Conservation (phyloP, 306 rosid species). For the Corylus americana region DNA sequence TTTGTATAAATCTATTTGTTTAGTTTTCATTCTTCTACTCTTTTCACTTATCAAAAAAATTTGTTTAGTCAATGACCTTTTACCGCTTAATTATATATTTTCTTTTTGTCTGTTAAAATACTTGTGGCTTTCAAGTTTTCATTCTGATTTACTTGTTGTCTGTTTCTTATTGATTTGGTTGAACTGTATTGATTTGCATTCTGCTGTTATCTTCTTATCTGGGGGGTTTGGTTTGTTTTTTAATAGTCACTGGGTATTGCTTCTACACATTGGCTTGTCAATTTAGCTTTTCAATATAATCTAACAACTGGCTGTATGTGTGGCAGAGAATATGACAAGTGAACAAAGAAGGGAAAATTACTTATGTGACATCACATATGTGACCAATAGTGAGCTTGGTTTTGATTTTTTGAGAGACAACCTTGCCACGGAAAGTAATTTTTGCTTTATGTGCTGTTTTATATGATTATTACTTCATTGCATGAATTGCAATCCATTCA, state of each 20-base stretch:
- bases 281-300: conserved; percentile 16
- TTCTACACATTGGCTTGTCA: conserved; percentile 2
- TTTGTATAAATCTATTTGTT: not conserved
- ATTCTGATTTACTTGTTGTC: not conserved
- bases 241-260: conserved; percentile 13
- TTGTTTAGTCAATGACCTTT: not conserved
- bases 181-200: not conserved
- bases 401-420: conserved; percentile 97
- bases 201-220: not conserved
- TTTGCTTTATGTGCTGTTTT: conserved; percentile 51
- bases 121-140: not conserved
- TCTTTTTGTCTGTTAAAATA: not conserved
- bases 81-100: not conserved
- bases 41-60: too few relatives aligned
- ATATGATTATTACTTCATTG: conserved; percentile 20
- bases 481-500: conserved; percentile 22
- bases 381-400: conserved; percentile 97
- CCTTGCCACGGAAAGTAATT: conserved; percentile 99
- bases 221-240: not conserved
- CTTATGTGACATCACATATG: conserved; percentile 88
- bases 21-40: too few relatives aligned
- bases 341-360: conserved; percentile 92
- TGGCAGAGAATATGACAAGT: conserved; percentile 98
- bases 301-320: conserved; percentile 29
- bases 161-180: not conserved